A percentile compares a stretch with the other conserved stretches of the same genome.
These are phyloP conservation scores for Camelina sativa DNA, from an alignment of 345 rosid genomes.

Conservation along the genomic window DNA sequence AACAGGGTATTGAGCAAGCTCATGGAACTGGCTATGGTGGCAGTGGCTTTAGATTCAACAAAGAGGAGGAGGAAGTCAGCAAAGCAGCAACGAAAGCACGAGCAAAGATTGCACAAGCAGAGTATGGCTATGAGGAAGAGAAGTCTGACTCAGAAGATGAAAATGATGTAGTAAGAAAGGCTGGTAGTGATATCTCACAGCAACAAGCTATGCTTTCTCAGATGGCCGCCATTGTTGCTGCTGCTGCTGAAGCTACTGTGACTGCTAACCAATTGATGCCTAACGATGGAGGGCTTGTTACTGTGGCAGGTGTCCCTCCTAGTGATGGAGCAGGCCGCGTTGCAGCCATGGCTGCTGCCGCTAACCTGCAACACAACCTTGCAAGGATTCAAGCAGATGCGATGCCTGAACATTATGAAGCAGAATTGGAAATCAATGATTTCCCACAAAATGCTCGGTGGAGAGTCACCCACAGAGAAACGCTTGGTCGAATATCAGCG, in stretches of 20 bases:
- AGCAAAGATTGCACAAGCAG: no score
- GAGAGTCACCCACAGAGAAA: slow-evolving; percentile 90
- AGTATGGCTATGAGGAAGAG: slow-evolving; percentile 86
- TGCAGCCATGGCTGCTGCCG: slow-evolving; percentile 66
- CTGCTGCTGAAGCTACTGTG: slow-evolving; percentile 37
- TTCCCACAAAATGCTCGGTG: slow-evolving; percentile 89
- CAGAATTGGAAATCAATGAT: slow-evolving; percentile 85
- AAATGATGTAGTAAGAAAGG: slow-evolving; percentile 81
- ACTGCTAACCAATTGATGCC: slow-evolving; percentile 34
- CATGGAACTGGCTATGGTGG: slow-evolving; percentile 93
- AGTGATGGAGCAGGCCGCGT: slow-evolving; percentile 68
- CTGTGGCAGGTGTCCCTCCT: slow-evolving; percentile 25
- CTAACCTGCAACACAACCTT: slow-evolving; percentile 67
- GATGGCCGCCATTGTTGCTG: slow-evolving; percentile 58
- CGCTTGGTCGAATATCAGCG: slow-evolving; percentile 76
- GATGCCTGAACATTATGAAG: slow-evolving; percentile 84
- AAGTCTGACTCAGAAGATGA: slow-evolving; percentile 86
- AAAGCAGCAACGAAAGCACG: slow-evolving; percentile 82
- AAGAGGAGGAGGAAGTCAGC: slow-evolving; percentile 82
- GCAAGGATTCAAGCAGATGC: slow-evolving; percentile 87
- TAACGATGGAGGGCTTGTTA: neutral
- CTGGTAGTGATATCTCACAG: slow-evolving; percentile 58
- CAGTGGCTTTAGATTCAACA: slow-evolving; percentile 85
- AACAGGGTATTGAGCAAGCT: slow-evolving; percentile 82
- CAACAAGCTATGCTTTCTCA: slow-evolving; percentile 68